Percentiles rank a stretch among this genome's conserved stretches.
These are phyloP conservation scores for Tetrahymena thermophila DNA, from an alignment of 73 alveolate species.

Conservation along the genomic window DNA sequence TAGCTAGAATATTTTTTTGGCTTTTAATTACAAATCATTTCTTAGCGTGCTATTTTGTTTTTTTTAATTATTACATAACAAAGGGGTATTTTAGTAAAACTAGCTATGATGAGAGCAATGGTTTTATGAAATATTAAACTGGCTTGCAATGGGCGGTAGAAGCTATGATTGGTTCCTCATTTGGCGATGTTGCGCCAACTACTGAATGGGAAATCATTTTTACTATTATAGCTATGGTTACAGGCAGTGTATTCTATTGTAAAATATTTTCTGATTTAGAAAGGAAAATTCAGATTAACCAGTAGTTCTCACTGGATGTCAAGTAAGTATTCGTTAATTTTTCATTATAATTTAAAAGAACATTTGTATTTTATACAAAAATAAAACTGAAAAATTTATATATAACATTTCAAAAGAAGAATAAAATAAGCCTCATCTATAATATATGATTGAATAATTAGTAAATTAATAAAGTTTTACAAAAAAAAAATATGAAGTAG, in stretches of 20 bases:
- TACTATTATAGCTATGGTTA: not conserved
- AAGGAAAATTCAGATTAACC: not conserved
- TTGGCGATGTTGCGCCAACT: not conserved
- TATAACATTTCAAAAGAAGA: no score
- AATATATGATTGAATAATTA: no score
- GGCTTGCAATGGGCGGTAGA: not conserved
- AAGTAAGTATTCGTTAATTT: not conserved
- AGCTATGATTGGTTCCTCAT: not conserved
- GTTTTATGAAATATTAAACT: not conserved
- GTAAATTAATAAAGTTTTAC: no score
- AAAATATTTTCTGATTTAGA: not conserved
- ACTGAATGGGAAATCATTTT: not conserved
- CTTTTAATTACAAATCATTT: not conserved
- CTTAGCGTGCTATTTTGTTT: not conserved
- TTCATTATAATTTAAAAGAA: not conserved
- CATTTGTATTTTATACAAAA: no score
- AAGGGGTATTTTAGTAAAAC: not conserved
- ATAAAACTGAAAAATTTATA: no score
- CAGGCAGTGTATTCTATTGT: not conserved
- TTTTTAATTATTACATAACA: not conserved
- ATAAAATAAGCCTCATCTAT: no score
- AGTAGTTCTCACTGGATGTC: not conserved
- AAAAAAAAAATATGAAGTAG: no score
- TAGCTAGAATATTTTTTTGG: not conserved
- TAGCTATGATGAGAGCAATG: not conserved